Conservation (phyloP, 768 basidiomycete genomes). For the Fibroporia radiculosa region DNA sequence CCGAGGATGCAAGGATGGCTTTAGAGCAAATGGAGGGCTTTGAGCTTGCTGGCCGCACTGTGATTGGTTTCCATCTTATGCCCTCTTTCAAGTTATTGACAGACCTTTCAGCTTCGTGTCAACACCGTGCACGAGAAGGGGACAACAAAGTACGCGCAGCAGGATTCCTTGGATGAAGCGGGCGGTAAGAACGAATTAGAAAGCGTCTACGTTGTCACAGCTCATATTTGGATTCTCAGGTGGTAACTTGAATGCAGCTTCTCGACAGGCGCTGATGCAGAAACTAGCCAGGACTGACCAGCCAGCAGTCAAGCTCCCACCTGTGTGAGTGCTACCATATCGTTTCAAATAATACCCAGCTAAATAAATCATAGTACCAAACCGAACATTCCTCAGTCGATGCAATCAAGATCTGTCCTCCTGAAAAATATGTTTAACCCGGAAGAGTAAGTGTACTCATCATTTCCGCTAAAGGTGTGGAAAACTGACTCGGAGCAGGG, state of each 20-base stretch:
- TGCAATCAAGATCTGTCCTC: slow-evolving; percentile 85
- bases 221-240: slow-evolving; percentile 36
- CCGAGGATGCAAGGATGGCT: slow-evolving; percentile 95
- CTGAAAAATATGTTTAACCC: slow-evolving; percentile 96
- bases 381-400: slow-evolving; percentile 73
- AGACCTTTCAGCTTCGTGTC: slow-evolving; percentile 59
- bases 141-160: slow-evolving; percentile 61
- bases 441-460: slow-evolving; percentile 78
- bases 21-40: slow-evolving; percentile 99
- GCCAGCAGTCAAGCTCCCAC: slow-evolving; percentile 45
- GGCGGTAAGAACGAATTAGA: slow-evolving; percentile 64
- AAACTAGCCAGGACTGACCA: slow-evolving; percentile 96
- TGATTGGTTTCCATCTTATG: slow-evolving; percentile 29
- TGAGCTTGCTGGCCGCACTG: slow-evolving; percentile 90
- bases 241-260: slow-evolving; percentile 96
- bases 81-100: background rate
- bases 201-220: background rate
- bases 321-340: slow-evolving; percentile 40
- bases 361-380: slow-evolving; percentile 51
- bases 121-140: slow-evolving; percentile 93
- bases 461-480: too few species aligned
- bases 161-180: slow-evolving; percentile 81
- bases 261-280: slow-evolving; percentile 99
- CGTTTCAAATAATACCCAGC: slow-evolving; percentile 11
- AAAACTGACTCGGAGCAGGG: too few species aligned